phyloP scores from a whole-genome alignment of 2,329 filamentous ascomycete genomes.

The Beauveria sp. region DNA sequence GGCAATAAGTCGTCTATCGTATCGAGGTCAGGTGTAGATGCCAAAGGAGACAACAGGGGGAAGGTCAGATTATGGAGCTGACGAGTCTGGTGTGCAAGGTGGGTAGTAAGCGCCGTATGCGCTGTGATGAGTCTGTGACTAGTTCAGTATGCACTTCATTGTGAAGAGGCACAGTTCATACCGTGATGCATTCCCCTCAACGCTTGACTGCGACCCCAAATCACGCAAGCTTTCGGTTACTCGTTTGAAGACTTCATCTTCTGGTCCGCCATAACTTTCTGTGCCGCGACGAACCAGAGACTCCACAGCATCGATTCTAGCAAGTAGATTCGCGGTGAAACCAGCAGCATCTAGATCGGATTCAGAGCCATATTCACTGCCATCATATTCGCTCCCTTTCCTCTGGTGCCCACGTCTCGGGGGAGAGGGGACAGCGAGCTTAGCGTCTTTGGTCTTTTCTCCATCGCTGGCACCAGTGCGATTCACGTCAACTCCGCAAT shows the following conservation, averaged over 20 bases:
- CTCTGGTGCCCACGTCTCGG: constrained; percentile 41
- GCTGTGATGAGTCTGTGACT: constrained; percentile 60
- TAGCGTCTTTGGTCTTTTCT: constrained; percentile 28
- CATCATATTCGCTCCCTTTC: constrained; percentile 56
- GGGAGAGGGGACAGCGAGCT: constrained; percentile 36
- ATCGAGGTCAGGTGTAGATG: constrained; percentile 53
- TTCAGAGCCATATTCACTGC: constrained; percentile 66
- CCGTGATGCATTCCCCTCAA: constrained; percentile 67
- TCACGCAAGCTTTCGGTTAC: constrained; percentile 64
- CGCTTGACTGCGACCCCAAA: constrained; percentile 62
- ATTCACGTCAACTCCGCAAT: constrained; percentile 8
- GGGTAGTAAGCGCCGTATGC: constrained; percentile 65
- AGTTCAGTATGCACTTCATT: constrained; percentile 2
- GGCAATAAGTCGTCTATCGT: constrained; percentile 63
- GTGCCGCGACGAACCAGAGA: constrained; percentile 58
- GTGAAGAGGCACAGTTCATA: constrained; percentile 26
- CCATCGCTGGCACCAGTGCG: constrained; percentile 13
- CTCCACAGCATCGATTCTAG: constrained; percentile 66
- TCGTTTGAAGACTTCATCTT: constrained; percentile 59
- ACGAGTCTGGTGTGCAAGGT: constrained; percentile 68
- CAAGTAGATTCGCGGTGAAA: constrained; percentile 58
- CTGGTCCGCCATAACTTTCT: constrained; percentile 56
- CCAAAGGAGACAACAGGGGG: constrained; percentile 60
- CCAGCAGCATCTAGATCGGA: constrained; percentile 63
- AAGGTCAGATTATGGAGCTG: constrained; percentile 67